Base-by-base conservation (phyloP, 139 green algal genomes). In the Chlamydomonas incerta region DNA sequence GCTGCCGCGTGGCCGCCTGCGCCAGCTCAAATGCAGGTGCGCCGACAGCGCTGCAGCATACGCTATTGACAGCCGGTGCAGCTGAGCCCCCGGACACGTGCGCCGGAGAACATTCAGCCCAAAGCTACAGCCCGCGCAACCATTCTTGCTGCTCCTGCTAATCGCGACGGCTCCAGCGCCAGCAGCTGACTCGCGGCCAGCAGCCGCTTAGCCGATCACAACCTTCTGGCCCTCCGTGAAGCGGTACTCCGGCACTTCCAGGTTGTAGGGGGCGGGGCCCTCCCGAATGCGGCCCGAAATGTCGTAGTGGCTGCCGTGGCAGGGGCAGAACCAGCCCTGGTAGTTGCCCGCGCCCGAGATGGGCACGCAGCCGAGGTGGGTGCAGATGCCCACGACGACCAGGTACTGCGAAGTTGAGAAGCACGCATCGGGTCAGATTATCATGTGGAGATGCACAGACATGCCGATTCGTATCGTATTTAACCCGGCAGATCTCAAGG, bases 331-430 rank as follows among this genome's bases (percentile, higher is more conserved):
- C 96, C 98, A 99, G 74, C 97, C 98, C 67, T 93, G 81, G 90
- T 98, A 99, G 91, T 99, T 98, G 55, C 98, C 98, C 26, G 98
- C 98, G 86, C 98, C 98, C 33, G 95, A 90, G 71, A 99, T 96
- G 18, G 98, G 98, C 83, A 99, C 98, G 88, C 98, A 99, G 23
- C 98, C 98, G 85, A 99, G 91, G 91, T 99, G 98, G 34, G 98
- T 99, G 94, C 98, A 99, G 74, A 99, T 96, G 41, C 98, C 98
- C 34, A 99, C 85, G n/a, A 99, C 90, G 33, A 99, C 96, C 73
- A 99, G 89, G 96, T 98, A 99, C 94, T 99, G 93, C 90, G 37
- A 2, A 21, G 2, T 6, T 8, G 41, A 8, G 41, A 50, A 50
- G 41, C 41, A n/a, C n/a, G n/a, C n/a, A n/a, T n/a, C n/a, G n/a